These are phyloP conservation scores for Fusarium phyllophilum DNA, from an alignment of 2,329 filamentous ascomycete genomes.

Conservation along the genomic window DNA sequence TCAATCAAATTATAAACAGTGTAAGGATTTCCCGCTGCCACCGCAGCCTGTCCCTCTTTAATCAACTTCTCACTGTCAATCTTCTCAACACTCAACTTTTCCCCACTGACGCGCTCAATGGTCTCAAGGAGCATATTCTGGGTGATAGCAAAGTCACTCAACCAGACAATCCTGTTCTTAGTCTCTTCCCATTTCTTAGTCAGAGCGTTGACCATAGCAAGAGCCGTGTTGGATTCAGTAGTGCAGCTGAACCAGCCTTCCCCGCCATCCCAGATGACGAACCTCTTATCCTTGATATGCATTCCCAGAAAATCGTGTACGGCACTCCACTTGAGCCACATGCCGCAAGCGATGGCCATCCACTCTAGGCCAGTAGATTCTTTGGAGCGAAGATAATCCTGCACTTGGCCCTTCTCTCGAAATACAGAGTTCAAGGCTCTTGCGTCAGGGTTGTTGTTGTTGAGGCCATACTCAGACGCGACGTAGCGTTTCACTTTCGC, in stretches of 20 bases:
- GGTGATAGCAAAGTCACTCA: slow-evolving; percentile 7
- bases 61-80: not conserved
- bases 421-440: slow-evolving; percentile 1
- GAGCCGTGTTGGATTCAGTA: slow-evolving; percentile 2
- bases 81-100: not conserved
- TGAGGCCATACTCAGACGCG: slow-evolving; percentile 2
- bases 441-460: slow-evolving; percentile 8
- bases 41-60: not conserved
- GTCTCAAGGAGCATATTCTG: slow-evolving; percentile 3
- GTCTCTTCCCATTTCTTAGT: slow-evolving; percentile 10
- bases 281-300: slow-evolving; percentile 14
- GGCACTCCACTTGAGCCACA: slow-evolving; percentile 20
- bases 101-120: not conserved
- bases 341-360: slow-evolving; percentile 13
- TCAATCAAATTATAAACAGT: not conserved
- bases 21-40: not conserved
- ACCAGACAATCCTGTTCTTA: slow-evolving; percentile 3
- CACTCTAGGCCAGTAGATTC: not conserved
- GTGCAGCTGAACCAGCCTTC: slow-evolving; percentile 11
- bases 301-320: slow-evolving; percentile 1
- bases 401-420: slow-evolving; percentile 9
- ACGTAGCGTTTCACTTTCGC: slow-evolving; percentile 2
- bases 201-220: not conserved
- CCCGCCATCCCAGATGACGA: slow-evolving; percentile 6
- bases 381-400: slow-evolving; percentile 9